phyloP scores from a whole-genome alignment of 2,329 filamentous ascomycete species.

The Pseudocercospora macadamiae region DNA sequence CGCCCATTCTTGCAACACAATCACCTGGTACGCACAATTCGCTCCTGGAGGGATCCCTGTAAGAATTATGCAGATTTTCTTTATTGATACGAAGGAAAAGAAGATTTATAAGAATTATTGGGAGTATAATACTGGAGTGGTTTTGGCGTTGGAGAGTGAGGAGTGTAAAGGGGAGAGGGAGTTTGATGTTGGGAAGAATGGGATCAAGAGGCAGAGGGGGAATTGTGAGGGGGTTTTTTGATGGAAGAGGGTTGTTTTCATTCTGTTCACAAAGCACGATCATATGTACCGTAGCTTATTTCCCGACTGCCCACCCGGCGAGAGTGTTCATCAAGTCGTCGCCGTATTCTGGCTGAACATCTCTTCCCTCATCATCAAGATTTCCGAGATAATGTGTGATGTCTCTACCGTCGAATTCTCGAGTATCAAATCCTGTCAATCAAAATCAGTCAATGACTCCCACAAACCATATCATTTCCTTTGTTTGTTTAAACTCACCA shows the following conservation, averaged over 20 bases:
- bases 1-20: neutral
- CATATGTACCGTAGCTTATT: conserved; percentile 6
- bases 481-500: conserved; percentile 15
- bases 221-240: neutral
- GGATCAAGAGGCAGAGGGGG: neutral
- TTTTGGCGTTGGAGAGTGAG: neutral
- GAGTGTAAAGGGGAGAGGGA: neutral
- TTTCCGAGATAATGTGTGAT: conserved; percentile 50
- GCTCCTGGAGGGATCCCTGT: neutral
- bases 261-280: neutral
- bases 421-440: conserved; percentile 43
- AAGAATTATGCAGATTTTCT: neutral
- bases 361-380: conserved; percentile 42
- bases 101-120: neutral
- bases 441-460: conserved; percentile 1
- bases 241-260: neutral
- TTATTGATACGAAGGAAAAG: neutral
- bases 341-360: conserved; percentile 47
- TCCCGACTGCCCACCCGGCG: conserved; percentile 39
- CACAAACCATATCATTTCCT: too few species aligned
- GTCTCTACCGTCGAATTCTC: conserved; percentile 53
- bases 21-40: neutral
- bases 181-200: neutral
- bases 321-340: conserved; percentile 43
- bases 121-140: neutral